Percentiles rank a stretch among this genome's conserved stretches.
These are phyloP conservation scores for Coniochaeta prunicola DNA, from an alignment of 2,329 filamentous ascomycete species.

Conservation along the genomic window DNA sequence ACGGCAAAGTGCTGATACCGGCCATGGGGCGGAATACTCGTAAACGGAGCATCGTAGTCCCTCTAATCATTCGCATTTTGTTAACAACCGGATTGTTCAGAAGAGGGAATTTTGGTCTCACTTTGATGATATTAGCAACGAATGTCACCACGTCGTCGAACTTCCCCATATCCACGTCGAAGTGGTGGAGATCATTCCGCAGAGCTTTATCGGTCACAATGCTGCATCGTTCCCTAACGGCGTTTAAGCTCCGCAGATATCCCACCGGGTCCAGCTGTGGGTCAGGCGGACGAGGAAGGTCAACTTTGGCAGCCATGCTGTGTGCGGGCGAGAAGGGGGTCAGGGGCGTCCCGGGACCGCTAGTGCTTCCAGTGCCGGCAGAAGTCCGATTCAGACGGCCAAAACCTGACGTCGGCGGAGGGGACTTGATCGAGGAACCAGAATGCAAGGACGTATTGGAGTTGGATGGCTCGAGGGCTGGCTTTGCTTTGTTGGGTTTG, in stretches of 20 bases:
- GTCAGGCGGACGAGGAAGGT: conserved; percentile 79
- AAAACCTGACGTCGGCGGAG: conserved; percentile 23
- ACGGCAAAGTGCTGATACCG: conserved; percentile 79
- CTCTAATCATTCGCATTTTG: conserved; percentile 24
- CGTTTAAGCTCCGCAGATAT: conserved; percentile 83
- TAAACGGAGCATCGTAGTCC: conserved; percentile 49
- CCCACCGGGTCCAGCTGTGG: conserved; percentile 80
- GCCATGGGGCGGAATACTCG: conserved; percentile 74
- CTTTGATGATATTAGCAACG: conserved; percentile 92
- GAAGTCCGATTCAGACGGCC: conserved; percentile 41
- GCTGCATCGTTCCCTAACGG: conserved; percentile 73
- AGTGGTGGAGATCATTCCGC: conserved; percentile 72
- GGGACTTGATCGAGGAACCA: conserved; percentile 39
- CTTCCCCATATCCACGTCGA: conserved; percentile 80
- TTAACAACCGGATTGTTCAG: no score
- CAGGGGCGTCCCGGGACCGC: conserved; percentile 35
- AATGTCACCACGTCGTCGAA: conserved; percentile 79
- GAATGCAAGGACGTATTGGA: conserved; percentile 47
- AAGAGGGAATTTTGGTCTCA: conserved; percentile 37
- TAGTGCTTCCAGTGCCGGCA: conserved; percentile 34
- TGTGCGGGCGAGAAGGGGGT: conserved; percentile 43
- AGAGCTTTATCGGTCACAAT: conserved; percentile 72
- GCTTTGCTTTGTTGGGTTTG: conserved; percentile 33
- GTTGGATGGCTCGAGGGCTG: conserved; percentile 33
- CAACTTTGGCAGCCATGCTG: conserved; percentile 64